Conservation (phyloP, 2,329 filamentous ascomycete species). For the Penicillium sp. region DNA sequence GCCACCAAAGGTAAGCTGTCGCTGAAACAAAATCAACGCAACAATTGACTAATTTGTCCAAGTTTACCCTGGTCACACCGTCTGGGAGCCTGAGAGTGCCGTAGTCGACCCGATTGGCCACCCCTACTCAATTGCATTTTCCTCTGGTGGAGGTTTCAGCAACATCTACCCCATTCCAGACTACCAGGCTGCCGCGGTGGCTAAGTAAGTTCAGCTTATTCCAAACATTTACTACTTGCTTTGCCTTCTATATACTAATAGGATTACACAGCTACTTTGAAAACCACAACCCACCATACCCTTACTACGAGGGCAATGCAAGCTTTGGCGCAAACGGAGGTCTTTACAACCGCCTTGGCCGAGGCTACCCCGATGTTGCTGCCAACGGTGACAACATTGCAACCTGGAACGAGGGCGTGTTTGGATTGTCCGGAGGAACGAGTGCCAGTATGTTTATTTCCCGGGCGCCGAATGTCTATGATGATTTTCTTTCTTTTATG, state of each 20-base stretch:
- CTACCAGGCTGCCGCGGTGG: slow-evolving; percentile 41
- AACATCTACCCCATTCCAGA: slow-evolving; percentile 42
- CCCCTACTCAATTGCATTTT: background rate
- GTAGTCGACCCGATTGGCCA: background rate
- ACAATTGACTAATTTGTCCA: background rate
- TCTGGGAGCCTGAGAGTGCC: background rate
- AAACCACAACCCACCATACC: slow-evolving; percentile 5
- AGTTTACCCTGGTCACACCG: background rate
- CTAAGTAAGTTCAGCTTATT: slow-evolving; percentile 26
- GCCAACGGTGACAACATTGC: slow-evolving; percentile 37
- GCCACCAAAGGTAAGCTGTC: background rate
- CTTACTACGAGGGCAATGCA: slow-evolving; percentile 2
- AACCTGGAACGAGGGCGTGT: background rate
- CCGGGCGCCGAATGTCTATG: background rate
- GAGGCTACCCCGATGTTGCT: slow-evolving; percentile 60
- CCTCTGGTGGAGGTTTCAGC: slow-evolving; percentile 34
- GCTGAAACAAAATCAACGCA: background rate
- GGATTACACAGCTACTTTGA: background rate
- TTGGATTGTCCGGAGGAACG: background rate
- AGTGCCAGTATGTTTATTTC: slow-evolving; percentile 39
- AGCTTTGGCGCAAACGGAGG: slow-evolving; percentile 20
- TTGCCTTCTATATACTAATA: background rate
- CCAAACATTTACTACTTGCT: background rate
- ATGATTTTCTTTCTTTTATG: background rate
- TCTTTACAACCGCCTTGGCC: slow-evolving; percentile 48